phyloP scores from a whole-genome alignment of 139 green algal genomes.

The Protoeuglena noctilucae region DNA sequence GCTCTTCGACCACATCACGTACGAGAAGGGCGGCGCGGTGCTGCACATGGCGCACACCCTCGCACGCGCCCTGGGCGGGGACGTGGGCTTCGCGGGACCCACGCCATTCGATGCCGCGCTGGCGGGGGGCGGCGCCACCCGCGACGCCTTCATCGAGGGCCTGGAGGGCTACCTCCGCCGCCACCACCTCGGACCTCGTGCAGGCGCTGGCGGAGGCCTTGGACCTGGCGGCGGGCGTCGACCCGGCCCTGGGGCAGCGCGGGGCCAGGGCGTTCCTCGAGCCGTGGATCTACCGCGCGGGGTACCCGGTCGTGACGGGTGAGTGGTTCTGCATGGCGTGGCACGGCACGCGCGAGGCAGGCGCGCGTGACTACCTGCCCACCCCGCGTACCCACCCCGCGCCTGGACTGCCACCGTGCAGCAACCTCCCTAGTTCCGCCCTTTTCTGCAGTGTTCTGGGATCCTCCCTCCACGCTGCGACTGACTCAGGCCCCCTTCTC shows the following conservation, averaged over 20 bases:
- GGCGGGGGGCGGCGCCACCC: too few species aligned
- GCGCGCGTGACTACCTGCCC: background rate
- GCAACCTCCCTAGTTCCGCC: too few species aligned
- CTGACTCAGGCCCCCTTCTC: conserved; percentile 15
- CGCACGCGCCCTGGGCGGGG: background rate
- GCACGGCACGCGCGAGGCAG: background rate
- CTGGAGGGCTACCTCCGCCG: background rate
- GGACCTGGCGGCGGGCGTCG: background rate
- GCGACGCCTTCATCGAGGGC: background rate
- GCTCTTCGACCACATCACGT: conserved; percentile 20
- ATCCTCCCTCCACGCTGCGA: conserved; percentile 3
- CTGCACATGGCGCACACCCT: conserved; percentile 22
- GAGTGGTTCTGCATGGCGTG: conserved; percentile 8
- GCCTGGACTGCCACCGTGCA: background rate
- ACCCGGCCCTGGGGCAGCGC: background rate
- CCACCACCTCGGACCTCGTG: background rate
- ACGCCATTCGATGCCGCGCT: too few species aligned
- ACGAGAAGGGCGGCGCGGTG: conserved; percentile 19
- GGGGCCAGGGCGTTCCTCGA: conserved; percentile 10
- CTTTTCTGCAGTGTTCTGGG: too few species aligned
- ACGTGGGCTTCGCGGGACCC: too few species aligned
- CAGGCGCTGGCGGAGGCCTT: background rate
- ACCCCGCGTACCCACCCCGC: background rate
- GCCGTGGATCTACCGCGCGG: conserved; percentile 24
- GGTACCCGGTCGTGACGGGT: conserved; percentile 26